Percentiles rank a stretch among this genome's conserved stretches.
Evolutionary conservation across 2,329 filamentous ascomycete genomes (phyloP).

Genomic region (Aspergillaceae sp.): DNA sequence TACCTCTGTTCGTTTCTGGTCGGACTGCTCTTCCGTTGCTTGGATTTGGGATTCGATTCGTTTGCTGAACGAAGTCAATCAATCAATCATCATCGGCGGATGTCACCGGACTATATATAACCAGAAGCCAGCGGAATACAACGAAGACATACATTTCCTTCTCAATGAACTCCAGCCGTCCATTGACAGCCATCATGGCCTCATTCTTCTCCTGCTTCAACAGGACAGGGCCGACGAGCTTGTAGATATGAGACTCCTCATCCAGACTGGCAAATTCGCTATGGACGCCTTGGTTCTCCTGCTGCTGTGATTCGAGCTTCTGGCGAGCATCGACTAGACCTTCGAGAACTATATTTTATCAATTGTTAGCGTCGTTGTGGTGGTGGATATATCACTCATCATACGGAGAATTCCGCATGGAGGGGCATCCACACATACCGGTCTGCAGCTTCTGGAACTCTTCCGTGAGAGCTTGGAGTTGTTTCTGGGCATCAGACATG

Average conservation of each 20-base stretch:
- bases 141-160: slow-evolving; percentile 69
- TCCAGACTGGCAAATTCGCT: slow-evolving; percentile 77
- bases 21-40: slow-evolving; percentile 55
- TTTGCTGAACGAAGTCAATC: slow-evolving; percentile 39
- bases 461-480: slow-evolving; percentile 73
- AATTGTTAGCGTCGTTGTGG: slow-evolving; percentile 1
- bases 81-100: no score
- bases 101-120: no score
- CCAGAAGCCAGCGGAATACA: not conserved
- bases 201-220: slow-evolving; percentile 91
- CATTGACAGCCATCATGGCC: slow-evolving; percentile 82
- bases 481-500: slow-evolving; percentile 67
- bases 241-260: slow-evolving; percentile 86
- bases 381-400: not conserved
- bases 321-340: slow-evolving; percentile 68
- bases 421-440: slow-evolving; percentile 44
- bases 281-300: slow-evolving; percentile 84
- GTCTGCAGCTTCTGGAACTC: slow-evolving; percentile 81
- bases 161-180: slow-evolving; percentile 81
- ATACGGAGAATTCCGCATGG: not conserved
- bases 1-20: slow-evolving; percentile 58
- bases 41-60: slow-evolving; percentile 59
- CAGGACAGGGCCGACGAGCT: slow-evolving; percentile 83
- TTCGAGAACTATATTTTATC: slow-evolving; percentile 62
- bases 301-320: slow-evolving; percentile 82